A percentile compares a stretch with the other conserved stretches of the same genome.
phyloP scores from a whole-genome alignment of 306 rosid species.

The Quercus cerris region DNA sequence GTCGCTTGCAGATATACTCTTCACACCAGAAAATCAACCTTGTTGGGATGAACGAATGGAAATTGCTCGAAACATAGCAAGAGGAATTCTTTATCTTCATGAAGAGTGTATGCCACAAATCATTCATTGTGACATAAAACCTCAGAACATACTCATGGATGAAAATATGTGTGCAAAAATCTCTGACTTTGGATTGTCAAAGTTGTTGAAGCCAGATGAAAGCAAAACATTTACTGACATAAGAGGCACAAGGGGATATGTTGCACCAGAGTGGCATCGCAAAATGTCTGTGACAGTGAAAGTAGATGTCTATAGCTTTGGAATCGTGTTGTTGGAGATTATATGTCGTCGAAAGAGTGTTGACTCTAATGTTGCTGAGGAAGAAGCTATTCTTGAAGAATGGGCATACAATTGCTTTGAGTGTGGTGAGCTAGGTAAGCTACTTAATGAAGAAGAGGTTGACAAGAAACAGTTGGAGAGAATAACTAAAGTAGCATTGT shows the following conservation, averaged over 20 bases:
- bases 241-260: slow-evolving; percentile 35
- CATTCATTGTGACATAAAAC: too few species aligned
- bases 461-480: slow-evolving; percentile 13
- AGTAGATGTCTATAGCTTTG: slow-evolving; percentile 28
- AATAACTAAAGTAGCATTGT: slow-evolving; percentile 20
- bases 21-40: background rate
- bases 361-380: background rate
- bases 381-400: slow-evolving; percentile 22
- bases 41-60: slow-evolving; percentile 19
- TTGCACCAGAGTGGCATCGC: slow-evolving; percentile 31
- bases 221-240: background rate
- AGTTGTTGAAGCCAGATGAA: slow-evolving; percentile 25
- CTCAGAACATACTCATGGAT: slow-evolving; percentile 24
- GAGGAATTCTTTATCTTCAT: too few species aligned
- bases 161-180: slow-evolving; percentile 16
- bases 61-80: background rate
- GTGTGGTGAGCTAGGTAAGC: slow-evolving; percentile 7
- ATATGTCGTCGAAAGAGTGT: background rate
- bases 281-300: slow-evolving; percentile 11
- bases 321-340: slow-evolving; percentile 24
- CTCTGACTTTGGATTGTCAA: slow-evolving; percentile 25
- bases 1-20: slow-evolving; percentile 27
- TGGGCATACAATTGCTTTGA: slow-evolving; percentile 4
- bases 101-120: too few species aligned
- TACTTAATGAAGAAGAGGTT: background rate